Evolutionary conservation across 805 yeast species (phyloP).

Genomic region (Pichia paraexigua): DNA sequence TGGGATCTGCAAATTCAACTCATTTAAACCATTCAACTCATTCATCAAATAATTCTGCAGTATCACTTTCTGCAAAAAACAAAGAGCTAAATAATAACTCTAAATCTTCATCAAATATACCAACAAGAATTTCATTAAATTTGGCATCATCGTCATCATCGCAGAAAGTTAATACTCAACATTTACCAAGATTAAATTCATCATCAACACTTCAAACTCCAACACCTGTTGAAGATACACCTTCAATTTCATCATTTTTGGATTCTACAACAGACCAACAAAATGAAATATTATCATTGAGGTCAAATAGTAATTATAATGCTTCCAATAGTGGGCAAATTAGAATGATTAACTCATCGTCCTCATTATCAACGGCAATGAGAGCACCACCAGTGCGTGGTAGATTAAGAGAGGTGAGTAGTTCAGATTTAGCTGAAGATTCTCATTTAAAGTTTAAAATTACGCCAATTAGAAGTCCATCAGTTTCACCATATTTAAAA

Average conservation of each 20-base stretch:
- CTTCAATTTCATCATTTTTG: constrained; percentile 7
- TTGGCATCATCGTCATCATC: not conserved
- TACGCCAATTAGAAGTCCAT: constrained; percentile 23
- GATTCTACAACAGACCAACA: not conserved
- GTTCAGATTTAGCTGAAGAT: constrained; percentile 14
- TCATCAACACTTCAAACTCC: not conserved
- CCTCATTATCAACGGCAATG: not conserved
- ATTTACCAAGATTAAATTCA: not conserved
- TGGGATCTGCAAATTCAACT: constrained; percentile 9
- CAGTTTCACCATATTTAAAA: constrained; percentile 14
- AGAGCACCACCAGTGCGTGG: not conserved
- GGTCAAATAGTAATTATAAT: not conserved
- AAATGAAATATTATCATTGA: not conserved
- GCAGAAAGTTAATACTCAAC: not conserved
- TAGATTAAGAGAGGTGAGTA: constrained; percentile 7
- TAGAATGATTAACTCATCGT: not conserved
- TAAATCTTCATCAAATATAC: not conserved
- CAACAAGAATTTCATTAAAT: constrained; percentile 6
- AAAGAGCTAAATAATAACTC: not conserved
- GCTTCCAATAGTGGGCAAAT: not conserved
- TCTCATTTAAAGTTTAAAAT: constrained; percentile 25
- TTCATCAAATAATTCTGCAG: not conserved
- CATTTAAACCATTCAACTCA: not conserved
- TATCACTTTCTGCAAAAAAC: not conserved
- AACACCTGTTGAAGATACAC: constrained; percentile 1